Base-by-base conservation (phyloP, 2,329 filamentous ascomycete species). In the Stagonosporopsis chrysanthemi region DNA sequence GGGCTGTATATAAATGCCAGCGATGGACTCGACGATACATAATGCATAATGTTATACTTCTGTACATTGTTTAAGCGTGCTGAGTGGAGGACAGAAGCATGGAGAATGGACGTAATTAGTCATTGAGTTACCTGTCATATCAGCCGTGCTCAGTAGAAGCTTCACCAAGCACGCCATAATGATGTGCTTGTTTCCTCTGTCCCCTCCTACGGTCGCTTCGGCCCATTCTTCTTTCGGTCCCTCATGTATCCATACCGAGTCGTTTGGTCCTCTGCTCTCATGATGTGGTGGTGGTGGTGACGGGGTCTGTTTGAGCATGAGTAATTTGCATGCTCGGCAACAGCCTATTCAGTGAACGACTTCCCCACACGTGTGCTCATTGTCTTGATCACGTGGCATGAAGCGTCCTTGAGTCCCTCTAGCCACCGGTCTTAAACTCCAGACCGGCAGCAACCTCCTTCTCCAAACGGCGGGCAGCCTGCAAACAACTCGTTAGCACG, bases 1-100 rank as follows among this genome's bases (percentile, higher is more conserved):
- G 19, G 12, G 17, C 43, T 54, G 43, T 28, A 54, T 23, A 29
- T 43, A 43, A 22, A 48, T 6, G 26, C 36, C 23, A 42, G 43
- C 43, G 29, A 42, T 45, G 29, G 31, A 44, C 31, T 23, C 12
- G 33, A 39, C 24, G 29, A n/a, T n/a, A 7, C 42, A 45, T 52
- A 45, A 52, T 45, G 22, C 26, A 33, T 40, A 45, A 44, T 38
- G 24, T 22, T 19, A 28, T 36, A 38, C 9, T 28, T 33, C 19
- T 24, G 19, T 22, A 35, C 19, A 6, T 11, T 24, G 3, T 9
- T 14, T 14, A 14, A 22, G 29, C 2, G n/a, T 17, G 31, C 31
- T 33, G 12, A 2, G 26, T 2, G 26, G 11, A 4, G 29, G 14
- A 6, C 2, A 12, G 17, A 4, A 26, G 6, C 39, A 26, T 23